Conservation (phyloP, 202 grass and related monocot genomes). For the Bolboschoenoplectus hybrid region DNA sequence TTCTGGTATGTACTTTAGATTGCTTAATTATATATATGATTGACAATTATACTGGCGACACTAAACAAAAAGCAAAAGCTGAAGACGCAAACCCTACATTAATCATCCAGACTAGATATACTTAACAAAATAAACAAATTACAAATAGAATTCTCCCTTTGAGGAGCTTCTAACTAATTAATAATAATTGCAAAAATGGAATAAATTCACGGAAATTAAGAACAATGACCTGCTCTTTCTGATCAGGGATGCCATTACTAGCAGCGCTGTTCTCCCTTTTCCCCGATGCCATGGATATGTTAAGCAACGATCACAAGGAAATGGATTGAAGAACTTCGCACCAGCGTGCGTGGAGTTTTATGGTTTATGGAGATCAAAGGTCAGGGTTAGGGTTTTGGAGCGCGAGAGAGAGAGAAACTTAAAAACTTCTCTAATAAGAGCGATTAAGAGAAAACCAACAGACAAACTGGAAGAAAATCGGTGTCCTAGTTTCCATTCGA, state of each 20-base stretch:
- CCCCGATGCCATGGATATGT: slow-evolving; percentile 43
- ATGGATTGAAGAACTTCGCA: neutral
- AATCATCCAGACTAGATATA: neutral
- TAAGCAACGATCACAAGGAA: neutral
- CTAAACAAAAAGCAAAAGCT: neutral
- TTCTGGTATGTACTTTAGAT: neutral
- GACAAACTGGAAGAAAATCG: neutral
- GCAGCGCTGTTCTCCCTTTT: slow-evolving; percentile 45
- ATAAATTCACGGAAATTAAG: neutral
- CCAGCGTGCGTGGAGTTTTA: neutral
- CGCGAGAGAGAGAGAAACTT: neutral
- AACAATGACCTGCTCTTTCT: slow-evolving; percentile 44
- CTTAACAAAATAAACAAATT: neutral
- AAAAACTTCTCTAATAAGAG: neutral
- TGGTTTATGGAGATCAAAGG: neutral
- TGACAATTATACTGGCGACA: neutral
- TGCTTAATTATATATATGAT: neutral
- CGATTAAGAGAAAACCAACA: neutral
- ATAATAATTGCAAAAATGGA: neutral
- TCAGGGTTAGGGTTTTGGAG: slow-evolving; percentile 18
- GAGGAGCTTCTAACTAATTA: neutral
- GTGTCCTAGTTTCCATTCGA: neutral
- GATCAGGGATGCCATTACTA: slow-evolving; percentile 43
- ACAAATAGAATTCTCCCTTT: neutral
- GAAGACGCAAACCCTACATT: slow-evolving; percentile 2